phyloP scores from a whole-genome alignment of 2,329 filamentous ascomycete genomes.

The Diplodia sapinea region DNA sequence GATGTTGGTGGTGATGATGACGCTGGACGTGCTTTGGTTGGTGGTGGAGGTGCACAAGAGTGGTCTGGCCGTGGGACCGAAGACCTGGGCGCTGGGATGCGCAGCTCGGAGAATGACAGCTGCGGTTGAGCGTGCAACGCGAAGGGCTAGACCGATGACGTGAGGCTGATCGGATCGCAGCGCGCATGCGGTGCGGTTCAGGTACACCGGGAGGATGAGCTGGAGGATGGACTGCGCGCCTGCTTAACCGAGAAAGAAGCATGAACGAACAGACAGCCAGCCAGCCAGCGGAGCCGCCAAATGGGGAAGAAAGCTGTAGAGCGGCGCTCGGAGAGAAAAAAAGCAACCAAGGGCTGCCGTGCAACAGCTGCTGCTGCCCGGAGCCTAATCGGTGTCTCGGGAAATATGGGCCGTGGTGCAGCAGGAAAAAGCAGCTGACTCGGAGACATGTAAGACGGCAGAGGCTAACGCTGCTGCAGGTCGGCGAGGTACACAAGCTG shows the following conservation, averaged over 20 bases:
- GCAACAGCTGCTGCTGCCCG: neutral
- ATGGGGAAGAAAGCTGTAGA: neutral
- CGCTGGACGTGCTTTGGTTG: no score
- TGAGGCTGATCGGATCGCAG: neutral
- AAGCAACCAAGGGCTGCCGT: neutral
- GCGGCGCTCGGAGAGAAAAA: constrained; percentile 2
- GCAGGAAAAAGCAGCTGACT: constrained; percentile 16
- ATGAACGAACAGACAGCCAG: neutral
- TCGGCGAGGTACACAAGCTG: neutral
- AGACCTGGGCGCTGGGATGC: neutral
- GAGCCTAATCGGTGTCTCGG: neutral
- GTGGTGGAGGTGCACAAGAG: neutral
- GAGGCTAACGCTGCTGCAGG: neutral
- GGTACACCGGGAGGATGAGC: neutral
- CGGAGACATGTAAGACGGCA: neutral
- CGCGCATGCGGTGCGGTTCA: neutral
- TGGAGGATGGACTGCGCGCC: neutral
- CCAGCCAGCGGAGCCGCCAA: neutral
- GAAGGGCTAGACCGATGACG: neutral
- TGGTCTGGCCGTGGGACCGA: constrained; percentile 1
- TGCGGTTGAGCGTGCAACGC: neutral
- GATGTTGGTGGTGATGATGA: neutral
- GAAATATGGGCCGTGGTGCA: constrained; percentile 18
- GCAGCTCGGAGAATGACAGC: neutral
- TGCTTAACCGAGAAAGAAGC: neutral